Base-by-base conservation (phyloP, 805 yeast species). In the Starmera caribaea region DNA sequence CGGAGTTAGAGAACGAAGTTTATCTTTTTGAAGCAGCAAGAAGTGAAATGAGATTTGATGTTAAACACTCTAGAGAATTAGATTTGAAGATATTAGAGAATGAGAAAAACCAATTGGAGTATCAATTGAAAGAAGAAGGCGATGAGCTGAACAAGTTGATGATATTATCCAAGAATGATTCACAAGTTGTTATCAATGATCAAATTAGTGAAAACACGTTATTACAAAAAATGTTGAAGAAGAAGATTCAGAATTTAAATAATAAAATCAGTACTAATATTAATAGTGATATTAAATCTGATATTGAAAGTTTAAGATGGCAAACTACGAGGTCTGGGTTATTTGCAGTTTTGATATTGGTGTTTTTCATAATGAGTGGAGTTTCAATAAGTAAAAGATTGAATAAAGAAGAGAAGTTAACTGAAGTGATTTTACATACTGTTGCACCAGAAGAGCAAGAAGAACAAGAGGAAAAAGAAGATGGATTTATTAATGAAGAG, bases 11-110 rank as follows among this genome's bases (percentile, higher is more conserved):
- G 46, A 90, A 89, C 51, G 96, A 90, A 51, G 73, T 76, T 16
- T 92, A 90, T 54, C 62, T 92, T 12, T 89, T 87, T 57, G 90
- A 88, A 55, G 94, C 96, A 28, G 96, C 96, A 0, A 86, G 86
- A 45, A 81, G 89, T 40, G 97, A 90, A 57, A 61, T 90, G 30
- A 62, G 81, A 37, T 85, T 82, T 35, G 96, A 88, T 50, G 74
- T 88, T 17, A 77, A 81, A 32, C 71, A 79, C 32, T 73, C 81
- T 27, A 65, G 97, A 47, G 88, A 81, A 45, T 64, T 68, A 11
- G 84, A 85, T 44, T 66, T 82, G 39, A 79, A 78, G 47, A 81
- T 79, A 39, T 67, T 81, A 39, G 76, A 81, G 16, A 73, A 77
- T 43, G 76, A 78, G 35, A 73, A 82, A 33, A 79, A 82, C 42